Conservation (phyloP, 2,329 filamentous ascomycete genomes). For the Didymella exigua region DNA sequence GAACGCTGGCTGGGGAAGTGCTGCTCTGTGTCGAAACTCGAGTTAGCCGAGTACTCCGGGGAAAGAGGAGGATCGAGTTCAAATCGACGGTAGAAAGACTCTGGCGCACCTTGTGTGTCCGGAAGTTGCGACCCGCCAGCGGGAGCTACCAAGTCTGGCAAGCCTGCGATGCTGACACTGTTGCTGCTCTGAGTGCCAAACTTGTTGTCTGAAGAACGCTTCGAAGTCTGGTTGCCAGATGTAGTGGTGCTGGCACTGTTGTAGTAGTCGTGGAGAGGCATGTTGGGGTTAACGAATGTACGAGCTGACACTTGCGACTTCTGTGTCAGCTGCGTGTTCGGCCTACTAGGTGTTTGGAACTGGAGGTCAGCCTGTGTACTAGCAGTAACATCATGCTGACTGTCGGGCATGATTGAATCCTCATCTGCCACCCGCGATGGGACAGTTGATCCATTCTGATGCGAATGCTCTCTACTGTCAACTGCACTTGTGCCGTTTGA, state of each 20-base stretch:
- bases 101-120: conserved; percentile 64
- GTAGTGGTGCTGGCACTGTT: conserved; percentile 92
- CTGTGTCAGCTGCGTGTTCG: conserved; percentile 51
- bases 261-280: conserved; percentile 65
- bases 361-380: conserved; percentile 39
- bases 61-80: conserved; percentile 16
- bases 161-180: conserved; percentile 57
- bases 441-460: conserved; percentile 51
- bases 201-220: conserved; percentile 72
- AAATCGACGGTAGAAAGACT: conserved; percentile 24
- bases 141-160: conserved; percentile 62
- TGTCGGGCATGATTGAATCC: conserved; percentile 54
- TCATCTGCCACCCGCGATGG: conserved; percentile 48
- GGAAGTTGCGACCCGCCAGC: conserved; percentile 64
- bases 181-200: conserved; percentile 77
- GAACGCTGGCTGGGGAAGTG: conserved; percentile 45
- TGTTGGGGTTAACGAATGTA: conserved; percentile 64
- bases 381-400: conserved; percentile 48
- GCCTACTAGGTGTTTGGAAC: conserved; percentile 41
- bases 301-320: conserved; percentile 69
- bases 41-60: conserved; percentile 24
- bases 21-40: conserved; percentile 32
- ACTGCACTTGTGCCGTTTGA: conserved; percentile 61
- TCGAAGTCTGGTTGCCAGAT: conserved; percentile 79
- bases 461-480: conserved; percentile 37